These are phyloP conservation scores for Gracilariopsis chorda DNA, from an alignment of 23 red algal genomes.

Conservation along the genomic window DNA sequence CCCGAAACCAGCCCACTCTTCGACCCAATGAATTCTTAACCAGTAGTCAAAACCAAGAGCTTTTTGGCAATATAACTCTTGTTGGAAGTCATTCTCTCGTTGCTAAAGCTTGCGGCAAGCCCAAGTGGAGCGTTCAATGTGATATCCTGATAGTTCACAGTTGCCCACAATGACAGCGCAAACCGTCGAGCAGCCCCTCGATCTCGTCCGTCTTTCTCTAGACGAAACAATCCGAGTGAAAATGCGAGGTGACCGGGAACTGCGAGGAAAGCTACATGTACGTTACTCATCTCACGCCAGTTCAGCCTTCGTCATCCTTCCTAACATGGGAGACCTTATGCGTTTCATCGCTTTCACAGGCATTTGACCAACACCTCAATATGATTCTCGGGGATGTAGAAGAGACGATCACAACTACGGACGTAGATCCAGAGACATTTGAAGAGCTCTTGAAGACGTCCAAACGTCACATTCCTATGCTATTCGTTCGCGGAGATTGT, in stretches of 20 bases:
- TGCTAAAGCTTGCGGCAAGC: too few species aligned
- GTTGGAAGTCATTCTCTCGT: too few species aligned
- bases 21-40: too few species aligned
- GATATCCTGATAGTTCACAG: too few species aligned
- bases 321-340: not conserved
- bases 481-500: constrained; percentile 96
- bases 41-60: too few species aligned
- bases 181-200: constrained; percentile 73
- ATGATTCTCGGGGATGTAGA: constrained; percentile 94
- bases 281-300: not conserved
- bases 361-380: constrained; percentile 99
- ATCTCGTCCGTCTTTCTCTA: constrained; percentile 87
- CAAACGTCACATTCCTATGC: constrained; percentile 81
- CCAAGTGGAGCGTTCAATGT: too few species aligned
- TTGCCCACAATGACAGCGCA: constrained; percentile 14
- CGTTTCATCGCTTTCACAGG: constrained; percentile 13
- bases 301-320: not conserved
- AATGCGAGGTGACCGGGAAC: constrained; percentile 88
- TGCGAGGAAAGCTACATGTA: constrained; percentile 93
- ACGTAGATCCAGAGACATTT: constrained; percentile 93
- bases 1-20: too few species aligned
- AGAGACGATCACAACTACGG: constrained; percentile 78
- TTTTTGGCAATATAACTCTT: too few species aligned
- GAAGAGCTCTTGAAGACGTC: constrained; percentile 86
- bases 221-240: constrained; percentile 92